Evolutionary conservation across 2,329 filamentous ascomycete species (phyloP).

Genomic region (Fusarium nelsonii): DNA sequence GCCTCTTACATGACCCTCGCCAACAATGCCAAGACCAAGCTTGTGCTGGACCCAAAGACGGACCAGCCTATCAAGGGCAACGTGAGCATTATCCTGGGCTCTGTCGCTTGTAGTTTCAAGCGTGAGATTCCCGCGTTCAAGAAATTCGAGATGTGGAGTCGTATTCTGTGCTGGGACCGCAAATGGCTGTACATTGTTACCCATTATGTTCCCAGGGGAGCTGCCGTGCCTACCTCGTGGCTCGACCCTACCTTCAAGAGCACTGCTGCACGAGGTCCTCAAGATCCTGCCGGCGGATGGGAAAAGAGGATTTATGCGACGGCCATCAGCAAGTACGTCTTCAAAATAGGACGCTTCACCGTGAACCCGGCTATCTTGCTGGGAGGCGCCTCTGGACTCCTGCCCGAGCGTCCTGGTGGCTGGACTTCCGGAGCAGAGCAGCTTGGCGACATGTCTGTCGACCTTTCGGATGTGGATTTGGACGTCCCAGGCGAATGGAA

Average conservation of each 20-base stretch:
- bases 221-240: constrained; percentile 67
- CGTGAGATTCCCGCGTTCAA: constrained; percentile 78
- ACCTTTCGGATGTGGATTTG: constrained; percentile 54
- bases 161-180: constrained; percentile 79
- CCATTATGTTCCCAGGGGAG: constrained; percentile 75
- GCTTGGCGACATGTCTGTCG: constrained; percentile 55
- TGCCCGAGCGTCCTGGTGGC: constrained; percentile 79
- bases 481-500: constrained; percentile 62
- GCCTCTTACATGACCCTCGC: constrained; percentile 67
- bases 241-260: constrained; percentile 61
- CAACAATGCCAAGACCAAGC: constrained; percentile 60
- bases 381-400: constrained; percentile 72
- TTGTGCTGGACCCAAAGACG: constrained; percentile 64
- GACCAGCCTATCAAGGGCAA: constrained; percentile 64
- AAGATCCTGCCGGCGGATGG: constrained; percentile 59
- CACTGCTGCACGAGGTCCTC: constrained; percentile 55
- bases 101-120: constrained; percentile 80
- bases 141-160: constrained; percentile 79
- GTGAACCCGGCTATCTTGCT: constrained; percentile 85
- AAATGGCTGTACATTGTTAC: constrained; percentile 86
- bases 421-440: constrained; percentile 65
- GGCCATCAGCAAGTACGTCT: constrained; percentile 82
- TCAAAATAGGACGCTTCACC: constrained; percentile 85
- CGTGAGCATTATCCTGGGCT: constrained; percentile 76
- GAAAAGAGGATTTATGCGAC: constrained; percentile 77